Percentiles rank a stretch among this genome's conserved stretches.
Evolutionary conservation across 129 eudicot species (phyloP).

Genomic region (Arctium lappa): DNA sequence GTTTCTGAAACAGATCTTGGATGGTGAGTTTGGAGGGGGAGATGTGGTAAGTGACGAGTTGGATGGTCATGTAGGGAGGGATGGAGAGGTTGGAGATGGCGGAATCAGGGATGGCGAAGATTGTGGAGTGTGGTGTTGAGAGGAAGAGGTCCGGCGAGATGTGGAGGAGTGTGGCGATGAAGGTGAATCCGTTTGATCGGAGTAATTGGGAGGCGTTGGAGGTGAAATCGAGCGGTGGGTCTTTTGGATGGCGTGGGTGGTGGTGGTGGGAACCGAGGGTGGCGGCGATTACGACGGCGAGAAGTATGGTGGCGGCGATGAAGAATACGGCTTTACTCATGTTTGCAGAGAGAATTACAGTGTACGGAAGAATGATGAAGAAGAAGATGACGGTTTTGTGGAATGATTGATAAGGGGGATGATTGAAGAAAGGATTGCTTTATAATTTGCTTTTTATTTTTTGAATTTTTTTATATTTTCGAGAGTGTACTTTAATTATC

Average conservation of each 20-base stretch:
- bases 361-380: not conserved
- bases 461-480: too few relatives aligned
- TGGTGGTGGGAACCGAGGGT: conserved; percentile 13
- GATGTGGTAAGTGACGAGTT: conserved; percentile 58
- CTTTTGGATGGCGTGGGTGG: conserved; percentile 14
- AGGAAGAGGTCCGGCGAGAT: conserved; percentile 66
- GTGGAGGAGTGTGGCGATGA: conserved; percentile 58
- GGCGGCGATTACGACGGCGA: conserved; percentile 16
- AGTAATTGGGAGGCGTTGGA: conserved; percentile 50
- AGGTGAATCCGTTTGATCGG: conserved; percentile 46
- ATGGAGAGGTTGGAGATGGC: conserved; percentile 43
- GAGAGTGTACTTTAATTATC: not conserved
- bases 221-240: conserved; percentile 42
- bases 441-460: not conserved
- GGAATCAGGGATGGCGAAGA: conserved; percentile 68
- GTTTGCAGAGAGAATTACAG: conserved; percentile 1
- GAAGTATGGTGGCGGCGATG: conserved; percentile 27
- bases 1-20: conserved; percentile 39
- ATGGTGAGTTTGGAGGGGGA: conserved; percentile 38
- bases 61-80: conserved; percentile 39
- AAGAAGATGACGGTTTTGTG: conserved; percentile 10
- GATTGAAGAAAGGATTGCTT: not conserved
- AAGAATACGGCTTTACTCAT: conserved; percentile 2
- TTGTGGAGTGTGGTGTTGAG: conserved; percentile 42
- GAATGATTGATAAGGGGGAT: not conserved